Percentiles rank a stretch among this genome's conserved stretches.
phyloP scores from a whole-genome alignment of 192 early-diverging fungal genomes.

The Backusella mclennaniae region DNA sequence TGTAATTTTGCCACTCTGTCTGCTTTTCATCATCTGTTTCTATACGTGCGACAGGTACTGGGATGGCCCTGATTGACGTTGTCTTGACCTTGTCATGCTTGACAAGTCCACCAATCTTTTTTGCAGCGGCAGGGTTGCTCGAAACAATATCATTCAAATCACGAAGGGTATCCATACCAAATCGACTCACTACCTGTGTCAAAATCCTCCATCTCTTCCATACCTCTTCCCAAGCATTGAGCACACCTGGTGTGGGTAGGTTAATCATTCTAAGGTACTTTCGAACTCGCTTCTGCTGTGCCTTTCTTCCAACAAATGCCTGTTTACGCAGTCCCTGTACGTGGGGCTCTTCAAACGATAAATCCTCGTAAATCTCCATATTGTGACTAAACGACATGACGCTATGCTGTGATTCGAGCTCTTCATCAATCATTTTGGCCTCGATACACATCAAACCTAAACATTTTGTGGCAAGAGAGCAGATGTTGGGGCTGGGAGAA shows the following conservation, averaged over 20 bases:
- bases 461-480: slow-evolving; percentile 51
- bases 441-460: slow-evolving; percentile 67
- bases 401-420: background rate
- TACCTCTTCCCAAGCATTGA: slow-evolving; percentile 80
- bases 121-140: background rate
- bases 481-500: slow-evolving; percentile 60
- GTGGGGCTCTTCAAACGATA: slow-evolving; percentile 59
- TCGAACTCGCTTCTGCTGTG: slow-evolving; percentile 73
- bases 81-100: slow-evolving; percentile 4
- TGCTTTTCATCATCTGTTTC: slow-evolving; percentile 41
- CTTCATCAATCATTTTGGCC: slow-evolving; percentile 58
- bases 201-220: slow-evolving; percentile 71
- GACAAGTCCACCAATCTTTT: slow-evolving; percentile 10
- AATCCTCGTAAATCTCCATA: slow-evolving; percentile 53
- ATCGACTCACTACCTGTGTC: slow-evolving; percentile 21
- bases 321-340: slow-evolving; percentile 8
- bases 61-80: background rate
- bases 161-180: slow-evolving; percentile 3
- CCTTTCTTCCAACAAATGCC: slow-evolving; percentile 51
- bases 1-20: slow-evolving; percentile 76
- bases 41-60: background rate
- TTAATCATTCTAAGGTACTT: slow-evolving; percentile 58
- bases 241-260: slow-evolving; percentile 63
- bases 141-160: slow-evolving; percentile 1
- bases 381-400: slow-evolving; percentile 26